Evolutionary conservation across 768 basidiomycete species (phyloP).

Genomic region (button mushroom (Agaricus bisporus)): DNA sequence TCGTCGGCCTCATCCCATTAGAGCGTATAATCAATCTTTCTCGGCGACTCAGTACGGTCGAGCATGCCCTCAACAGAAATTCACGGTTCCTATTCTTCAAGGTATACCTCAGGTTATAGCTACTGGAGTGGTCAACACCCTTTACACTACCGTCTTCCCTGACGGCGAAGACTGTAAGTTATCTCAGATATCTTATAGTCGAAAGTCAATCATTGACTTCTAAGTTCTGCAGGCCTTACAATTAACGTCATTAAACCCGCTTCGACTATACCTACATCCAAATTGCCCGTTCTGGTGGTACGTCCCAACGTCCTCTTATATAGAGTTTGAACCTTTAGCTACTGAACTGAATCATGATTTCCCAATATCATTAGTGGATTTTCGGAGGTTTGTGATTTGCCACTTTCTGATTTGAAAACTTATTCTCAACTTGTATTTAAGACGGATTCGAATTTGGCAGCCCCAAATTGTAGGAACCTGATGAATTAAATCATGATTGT

Average conservation of each 20-base stretch:
- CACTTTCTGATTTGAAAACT: not conserved
- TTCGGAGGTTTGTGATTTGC: not conserved
- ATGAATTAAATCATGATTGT: not conserved
- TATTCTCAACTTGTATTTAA: not conserved
- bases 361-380: constrained; percentile 8
- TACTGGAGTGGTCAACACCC: constrained; percentile 25
- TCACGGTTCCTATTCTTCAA: constrained; percentile 26
- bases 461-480: constrained; percentile 22
- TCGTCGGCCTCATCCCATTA: constrained; percentile 31
- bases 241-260: constrained; percentile 46
- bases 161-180: constrained; percentile 41
- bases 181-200: not conserved
- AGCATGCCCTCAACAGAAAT: constrained; percentile 40
- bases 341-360: constrained; percentile 48
- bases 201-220: not conserved
- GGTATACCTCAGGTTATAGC: constrained; percentile 27
- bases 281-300: constrained; percentile 50
- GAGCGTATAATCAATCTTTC: constrained; percentile 27
- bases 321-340: not conserved
- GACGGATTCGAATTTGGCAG: constrained; percentile 40
- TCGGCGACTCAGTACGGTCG: constrained; percentile 34
- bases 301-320: constrained; percentile 16
- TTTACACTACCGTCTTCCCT: constrained; percentile 23
- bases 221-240: constrained; percentile 33
- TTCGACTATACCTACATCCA: constrained; percentile 28